phyloP scores from a whole-genome alignment of 768 basidiomycete genomes.

The Suillus americanus region DNA sequence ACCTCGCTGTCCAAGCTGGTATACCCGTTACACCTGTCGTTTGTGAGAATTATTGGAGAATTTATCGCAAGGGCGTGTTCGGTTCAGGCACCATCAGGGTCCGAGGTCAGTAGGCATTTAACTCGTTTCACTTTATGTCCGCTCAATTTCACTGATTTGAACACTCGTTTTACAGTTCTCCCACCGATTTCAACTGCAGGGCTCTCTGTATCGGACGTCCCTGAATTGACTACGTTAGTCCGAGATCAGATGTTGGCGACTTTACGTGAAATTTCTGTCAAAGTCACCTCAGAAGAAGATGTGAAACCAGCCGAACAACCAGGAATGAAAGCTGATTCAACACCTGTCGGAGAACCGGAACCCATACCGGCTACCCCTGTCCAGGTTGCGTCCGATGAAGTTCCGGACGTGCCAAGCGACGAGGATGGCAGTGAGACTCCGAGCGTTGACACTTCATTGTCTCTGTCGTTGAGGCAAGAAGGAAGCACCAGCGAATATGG shows the following conservation, averaged over 20 bases:
- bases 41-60: conserved; percentile 87
- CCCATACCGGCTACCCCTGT: conserved; percentile 12
- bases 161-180: conserved; percentile 58
- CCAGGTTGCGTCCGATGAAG: conserved; percentile 33
- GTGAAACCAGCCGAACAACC: conserved; percentile 13
- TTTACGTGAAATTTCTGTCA: conserved; percentile 74
- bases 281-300: conserved; percentile 34
- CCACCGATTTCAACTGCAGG: conserved; percentile 81
- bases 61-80: conserved; percentile 81
- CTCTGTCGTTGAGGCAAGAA: conserved; percentile 38
- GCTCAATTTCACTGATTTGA: conserved; percentile 11
- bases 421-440: conserved; percentile 23
- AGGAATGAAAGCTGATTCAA: conserved; percentile 24
- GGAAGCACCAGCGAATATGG: conserved; percentile 69
- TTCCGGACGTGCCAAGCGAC: conserved; percentile 21
- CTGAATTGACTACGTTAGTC: conserved; percentile 62
- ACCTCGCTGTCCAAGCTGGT: conserved; percentile 87
- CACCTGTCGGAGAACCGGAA: conserved; percentile 11
- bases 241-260: conserved; percentile 78
- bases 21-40: conserved; percentile 92
- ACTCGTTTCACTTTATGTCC: not conserved
- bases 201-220: conserved; percentile 68
- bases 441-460: conserved; percentile 25
- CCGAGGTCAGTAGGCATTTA: conserved; percentile 48
- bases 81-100: conserved; percentile 76